Evolutionary conservation across 164 flowering plant genomes (phyloP), one percentile per base, ranked within the genome.

Genomic region (Sedum album): DNA sequence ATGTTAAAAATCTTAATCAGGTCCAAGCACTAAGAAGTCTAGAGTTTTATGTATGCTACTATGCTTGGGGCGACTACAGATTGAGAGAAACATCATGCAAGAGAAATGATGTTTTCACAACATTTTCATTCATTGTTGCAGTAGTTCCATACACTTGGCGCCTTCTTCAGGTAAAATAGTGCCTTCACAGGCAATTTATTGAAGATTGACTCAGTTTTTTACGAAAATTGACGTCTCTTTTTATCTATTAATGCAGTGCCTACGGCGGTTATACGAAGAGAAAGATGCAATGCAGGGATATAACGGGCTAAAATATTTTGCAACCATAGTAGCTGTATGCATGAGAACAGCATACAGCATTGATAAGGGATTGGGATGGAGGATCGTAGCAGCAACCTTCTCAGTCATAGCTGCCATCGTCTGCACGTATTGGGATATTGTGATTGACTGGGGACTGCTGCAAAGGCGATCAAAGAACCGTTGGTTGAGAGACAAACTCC

Each of bases 1-100:
- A 42, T 42, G 13, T 2, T 13, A 10, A 2, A 28, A 30, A 26
- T 57, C 38, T 35, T 3, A 35, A 31, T 15, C 86, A 89, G 92
- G 88, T 90, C 39, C 90, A 90, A 44, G 87, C 94, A 39, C 66
- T 90, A 42, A 79, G 97, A 64, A 82, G 84, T 68, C 66, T 88
- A 39, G 79, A 82, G 68, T 87, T 87, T 72, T 91, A 88, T 46
- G 42, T 87, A 23, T 91, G 94, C 71, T 88, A 91, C 73, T 91
- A 91, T 73, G 85, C 79, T 4, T 80, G 87, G 87, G 92, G 88
- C 31, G 83, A 84, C 72, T 82, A 38, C 69, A 78, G 44, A 62
- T 66, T 1, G 25, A 78, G 85, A 71, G 18, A 57, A 33, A 76
- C 75, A 70, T 73, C 55, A 0, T 84, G 87, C 78, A 70, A 66